Conservation (phyloP, 2,329 filamentous ascomycete species). For the Lomentospora prolificans region DNA sequence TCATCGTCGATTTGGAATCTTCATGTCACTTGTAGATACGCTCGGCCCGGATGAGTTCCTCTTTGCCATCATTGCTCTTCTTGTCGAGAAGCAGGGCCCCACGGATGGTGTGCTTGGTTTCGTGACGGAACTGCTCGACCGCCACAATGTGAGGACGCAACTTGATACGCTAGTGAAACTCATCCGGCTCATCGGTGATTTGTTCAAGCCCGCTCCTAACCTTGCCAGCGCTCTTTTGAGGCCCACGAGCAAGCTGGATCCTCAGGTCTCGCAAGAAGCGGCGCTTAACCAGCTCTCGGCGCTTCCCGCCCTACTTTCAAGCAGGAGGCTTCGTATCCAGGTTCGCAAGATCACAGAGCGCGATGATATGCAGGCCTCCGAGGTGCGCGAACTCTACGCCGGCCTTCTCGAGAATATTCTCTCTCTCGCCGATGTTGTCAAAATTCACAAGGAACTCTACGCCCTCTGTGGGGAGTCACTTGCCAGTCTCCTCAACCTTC, state of each 20-base stretch:
- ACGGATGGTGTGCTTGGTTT: slow-evolving; percentile 67
- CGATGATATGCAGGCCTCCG: slow-evolving; percentile 57
- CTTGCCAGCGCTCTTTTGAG: slow-evolving; percentile 61
- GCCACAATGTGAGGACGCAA: slow-evolving; percentile 66
- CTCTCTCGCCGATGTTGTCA: slow-evolving; percentile 54
- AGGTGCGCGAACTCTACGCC: slow-evolving; percentile 59
- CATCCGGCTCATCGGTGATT: slow-evolving; percentile 63
- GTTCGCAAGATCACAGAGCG: slow-evolving; percentile 46
- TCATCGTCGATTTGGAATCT: slow-evolving; percentile 73
- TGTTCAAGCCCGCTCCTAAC: slow-evolving; percentile 63
- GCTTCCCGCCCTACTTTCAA: slow-evolving; percentile 48
- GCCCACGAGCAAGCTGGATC: slow-evolving; percentile 7
- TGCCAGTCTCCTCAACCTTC: slow-evolving; percentile 68
- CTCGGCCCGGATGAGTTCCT: slow-evolving; percentile 80
- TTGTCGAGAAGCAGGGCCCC: slow-evolving; percentile 81
- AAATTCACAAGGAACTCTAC: slow-evolving; percentile 44
- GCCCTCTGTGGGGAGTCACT: slow-evolving; percentile 59
- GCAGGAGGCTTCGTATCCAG: slow-evolving; percentile 45
- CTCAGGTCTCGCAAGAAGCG: slow-evolving; percentile 24
- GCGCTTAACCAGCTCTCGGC: slow-evolving; percentile 46
- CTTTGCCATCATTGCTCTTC: slow-evolving; percentile 77
- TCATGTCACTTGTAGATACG: slow-evolving; percentile 74
- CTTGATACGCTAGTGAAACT: slow-evolving; percentile 70
- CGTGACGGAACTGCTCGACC: slow-evolving; percentile 60
- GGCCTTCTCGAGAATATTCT: slow-evolving; percentile 57